A percentile compares a stretch with the other conserved stretches of the same genome.
phyloP scores from a whole-genome alignment of 208 protist genomes.

The Acanthamoeba polyphaga region DNA sequence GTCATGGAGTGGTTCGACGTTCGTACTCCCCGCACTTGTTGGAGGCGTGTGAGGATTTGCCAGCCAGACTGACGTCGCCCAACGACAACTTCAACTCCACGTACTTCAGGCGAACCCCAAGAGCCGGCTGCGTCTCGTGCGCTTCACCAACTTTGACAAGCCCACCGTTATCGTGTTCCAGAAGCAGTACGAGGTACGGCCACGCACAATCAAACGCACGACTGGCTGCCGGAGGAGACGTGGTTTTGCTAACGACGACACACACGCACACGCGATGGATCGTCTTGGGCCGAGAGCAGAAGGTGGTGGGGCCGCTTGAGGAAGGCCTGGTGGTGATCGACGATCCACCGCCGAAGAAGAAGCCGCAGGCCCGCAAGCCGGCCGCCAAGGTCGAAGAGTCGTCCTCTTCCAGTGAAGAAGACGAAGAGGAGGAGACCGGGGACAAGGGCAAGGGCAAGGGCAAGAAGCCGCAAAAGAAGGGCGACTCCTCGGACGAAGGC shows the following conservation, averaged over 20 bases:
- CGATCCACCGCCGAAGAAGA: conserved; percentile 56
- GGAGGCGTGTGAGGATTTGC: background rate
- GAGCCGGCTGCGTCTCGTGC: conserved; percentile 26
- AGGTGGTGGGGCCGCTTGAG: conserved; percentile 10
- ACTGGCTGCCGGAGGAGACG: too few species aligned
- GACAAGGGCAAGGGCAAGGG: background rate
- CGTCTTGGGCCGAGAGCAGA: background rate
- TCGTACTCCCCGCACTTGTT: background rate
- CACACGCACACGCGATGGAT: background rate
- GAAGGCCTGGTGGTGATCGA: conserved; percentile 12
- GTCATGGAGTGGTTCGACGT: conserved; percentile 58
- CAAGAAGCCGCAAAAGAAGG: background rate
- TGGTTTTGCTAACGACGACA: background rate
- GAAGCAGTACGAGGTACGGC: conserved; percentile 43
- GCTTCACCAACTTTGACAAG: conserved; percentile 70
- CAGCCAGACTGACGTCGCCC: background rate
- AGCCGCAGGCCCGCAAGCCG: background rate
- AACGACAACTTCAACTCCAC: too few species aligned
- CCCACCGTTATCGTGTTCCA: conserved; percentile 66
- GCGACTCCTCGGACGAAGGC: background rate
- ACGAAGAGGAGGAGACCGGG: background rate
- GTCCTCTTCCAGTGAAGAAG: background rate
- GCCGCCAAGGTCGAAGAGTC: background rate
- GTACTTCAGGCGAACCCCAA: background rate
- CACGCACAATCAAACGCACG: background rate